Percentiles rank a stretch among this genome's conserved stretches.
phyloP scores from a whole-genome alignment of 108 stramenopile species.

The Aurantiochytrium sp. region DNA sequence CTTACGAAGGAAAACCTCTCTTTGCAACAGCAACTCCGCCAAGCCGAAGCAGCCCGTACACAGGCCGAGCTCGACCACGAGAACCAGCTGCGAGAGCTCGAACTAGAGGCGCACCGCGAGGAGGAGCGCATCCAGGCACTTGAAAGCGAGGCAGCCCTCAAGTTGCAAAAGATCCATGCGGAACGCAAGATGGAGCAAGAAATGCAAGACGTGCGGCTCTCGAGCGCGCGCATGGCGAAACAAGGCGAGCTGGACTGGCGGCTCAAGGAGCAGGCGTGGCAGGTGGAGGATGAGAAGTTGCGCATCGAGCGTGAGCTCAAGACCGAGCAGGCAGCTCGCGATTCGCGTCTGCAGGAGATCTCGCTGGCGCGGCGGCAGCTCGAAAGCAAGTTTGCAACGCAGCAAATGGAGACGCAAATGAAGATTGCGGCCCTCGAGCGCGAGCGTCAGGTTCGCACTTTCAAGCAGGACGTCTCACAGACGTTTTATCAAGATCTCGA shows the following conservation, averaged over 20 bases:
- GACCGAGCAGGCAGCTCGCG: background rate
- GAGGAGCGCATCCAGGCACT: background rate
- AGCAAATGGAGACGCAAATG: background rate
- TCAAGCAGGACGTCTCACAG: background rate
- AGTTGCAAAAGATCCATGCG: background rate
- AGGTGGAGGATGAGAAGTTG: background rate
- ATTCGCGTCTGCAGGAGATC: background rate
- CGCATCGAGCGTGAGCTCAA: background rate
- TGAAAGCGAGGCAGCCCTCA: background rate
- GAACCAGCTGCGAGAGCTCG: background rate
- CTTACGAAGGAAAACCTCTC: background rate
- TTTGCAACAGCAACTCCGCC: background rate
- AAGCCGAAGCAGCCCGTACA: background rate
- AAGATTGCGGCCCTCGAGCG: background rate
- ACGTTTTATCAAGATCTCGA: background rate
- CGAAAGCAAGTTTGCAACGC: background rate
- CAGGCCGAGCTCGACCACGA: background rate
- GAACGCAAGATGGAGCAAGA: conserved; percentile 10
- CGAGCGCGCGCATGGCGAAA: background rate
- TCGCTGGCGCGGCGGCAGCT: background rate
- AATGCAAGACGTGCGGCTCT: background rate
- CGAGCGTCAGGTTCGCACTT: background rate
- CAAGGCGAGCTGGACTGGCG: conserved; percentile 12
- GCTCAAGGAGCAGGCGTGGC: background rate
- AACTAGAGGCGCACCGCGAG: background rate